phyloP scores from a whole-genome alignment of 1,139 yeast genomes.

The Citeromyces hawaiiensis region DNA sequence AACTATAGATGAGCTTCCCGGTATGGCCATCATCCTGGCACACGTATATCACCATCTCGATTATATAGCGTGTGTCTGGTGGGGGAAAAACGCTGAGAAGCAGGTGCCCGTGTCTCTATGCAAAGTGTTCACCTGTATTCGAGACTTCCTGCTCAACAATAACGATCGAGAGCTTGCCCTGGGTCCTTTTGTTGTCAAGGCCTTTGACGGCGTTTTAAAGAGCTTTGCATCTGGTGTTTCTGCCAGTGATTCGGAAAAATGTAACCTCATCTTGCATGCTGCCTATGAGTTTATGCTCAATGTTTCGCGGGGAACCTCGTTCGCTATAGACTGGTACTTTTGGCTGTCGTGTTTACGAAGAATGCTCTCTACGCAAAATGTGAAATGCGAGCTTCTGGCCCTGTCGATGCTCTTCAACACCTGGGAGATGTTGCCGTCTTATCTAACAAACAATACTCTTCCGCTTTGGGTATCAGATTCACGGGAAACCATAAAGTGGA shows the following conservation, averaged over 20 bases:
- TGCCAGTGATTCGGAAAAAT: conserved; percentile 29
- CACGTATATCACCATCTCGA: conserved; percentile 12
- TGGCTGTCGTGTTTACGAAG: conserved; percentile 54
- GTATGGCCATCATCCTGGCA: conserved; percentile 18
- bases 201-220: conserved; percentile 38
- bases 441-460: not conserved
- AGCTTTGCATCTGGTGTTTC: conserved; percentile 29
- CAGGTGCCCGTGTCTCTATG: conserved; percentile 13
- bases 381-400: conserved; percentile 48
- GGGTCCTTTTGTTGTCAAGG: conserved; percentile 30
- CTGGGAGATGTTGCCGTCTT: conserved; percentile 59
- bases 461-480: conserved; percentile 22
- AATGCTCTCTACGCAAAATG: conserved; percentile 50
- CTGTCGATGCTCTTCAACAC: conserved; percentile 57
- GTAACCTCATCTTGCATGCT: conserved; percentile 31
- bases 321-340: conserved; percentile 52
- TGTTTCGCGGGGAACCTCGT: conserved; percentile 4
- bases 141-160: conserved; percentile 26
- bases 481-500: conserved; percentile 26
- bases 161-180: conserved; percentile 23
- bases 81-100: not conserved
- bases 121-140: conserved; percentile 26
- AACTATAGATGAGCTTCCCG: conserved; percentile 16
- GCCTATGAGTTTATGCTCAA: conserved; percentile 28
- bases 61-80: not conserved